Conservation (phyloP, 164 flowering plant genomes). For the Echeveria elegans region DNA sequence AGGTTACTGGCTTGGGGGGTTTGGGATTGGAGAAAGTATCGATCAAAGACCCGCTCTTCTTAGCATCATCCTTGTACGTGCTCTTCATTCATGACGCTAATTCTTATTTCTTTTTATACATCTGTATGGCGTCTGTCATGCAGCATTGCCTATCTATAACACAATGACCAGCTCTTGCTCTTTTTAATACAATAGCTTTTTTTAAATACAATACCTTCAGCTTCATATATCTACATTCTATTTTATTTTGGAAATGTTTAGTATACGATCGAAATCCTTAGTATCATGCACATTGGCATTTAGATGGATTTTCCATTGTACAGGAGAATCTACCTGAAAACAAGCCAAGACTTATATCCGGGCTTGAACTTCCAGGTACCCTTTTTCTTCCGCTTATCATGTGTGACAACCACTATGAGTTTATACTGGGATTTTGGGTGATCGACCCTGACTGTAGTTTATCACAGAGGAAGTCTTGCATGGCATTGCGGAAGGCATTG, state of each 20-base stretch:
- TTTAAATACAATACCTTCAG: not conserved
- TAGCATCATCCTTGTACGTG: conserved; percentile 46
- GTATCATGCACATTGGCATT: not conserved
- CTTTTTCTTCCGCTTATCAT: not conserved
- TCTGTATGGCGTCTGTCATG: not conserved
- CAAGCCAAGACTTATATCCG: conserved; percentile 60
- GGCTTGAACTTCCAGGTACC: conserved; percentile 82
- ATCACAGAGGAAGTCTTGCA: conserved; percentile 74
- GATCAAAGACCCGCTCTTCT: conserved; percentile 62
- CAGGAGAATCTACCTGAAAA: conserved; percentile 63
- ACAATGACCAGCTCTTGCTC: not conserved
- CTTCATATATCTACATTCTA: not conserved
- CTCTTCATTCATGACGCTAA: not conserved
- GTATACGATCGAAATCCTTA: not conserved
- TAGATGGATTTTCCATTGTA: conserved; percentile 3
- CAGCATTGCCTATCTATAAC: not conserved
- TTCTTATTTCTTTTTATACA: not conserved
- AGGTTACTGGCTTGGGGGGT: conserved; percentile 93
- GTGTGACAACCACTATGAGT: not conserved
- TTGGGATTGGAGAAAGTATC: conserved; percentile 86
- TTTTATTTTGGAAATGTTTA: not conserved
- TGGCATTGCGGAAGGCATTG: conserved; percentile 83
- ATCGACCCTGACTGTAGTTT: not conserved
- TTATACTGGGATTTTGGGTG: not conserved
- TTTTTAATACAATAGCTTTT: too few species aligned